phyloP scores from a whole-genome alignment of 352 stramenopile genomes.

The Phytophthora crassamura region DNA sequence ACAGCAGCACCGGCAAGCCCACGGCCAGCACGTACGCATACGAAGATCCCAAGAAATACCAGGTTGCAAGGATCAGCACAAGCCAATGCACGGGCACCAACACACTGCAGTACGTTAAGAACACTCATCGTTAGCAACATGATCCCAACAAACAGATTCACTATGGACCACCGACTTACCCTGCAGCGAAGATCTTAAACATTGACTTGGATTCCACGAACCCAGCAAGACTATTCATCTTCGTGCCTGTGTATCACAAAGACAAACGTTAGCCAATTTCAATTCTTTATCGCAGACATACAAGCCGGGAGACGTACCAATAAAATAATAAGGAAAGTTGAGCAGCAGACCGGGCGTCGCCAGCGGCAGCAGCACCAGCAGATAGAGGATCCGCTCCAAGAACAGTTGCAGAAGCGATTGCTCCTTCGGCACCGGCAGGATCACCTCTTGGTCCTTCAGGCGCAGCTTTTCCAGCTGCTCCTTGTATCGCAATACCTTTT shows the following conservation, averaged over 20 bases:
- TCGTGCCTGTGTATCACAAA: conserved; percentile 44
- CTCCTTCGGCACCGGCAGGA: conserved; percentile 51
- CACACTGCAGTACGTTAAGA: conserved; percentile 41
- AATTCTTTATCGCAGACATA: background rate
- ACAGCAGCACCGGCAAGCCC: conserved; percentile 67
- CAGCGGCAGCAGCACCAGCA: conserved; percentile 75
- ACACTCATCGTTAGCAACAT: conserved; percentile 10
- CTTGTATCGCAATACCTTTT: conserved; percentile 71
- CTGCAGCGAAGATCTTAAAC: conserved; percentile 82
- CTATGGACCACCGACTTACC: conserved; percentile 37
- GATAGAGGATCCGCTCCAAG: conserved; percentile 67
- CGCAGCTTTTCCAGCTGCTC: conserved; percentile 60
- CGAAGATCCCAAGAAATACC: conserved; percentile 57
- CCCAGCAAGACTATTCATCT: conserved; percentile 72
- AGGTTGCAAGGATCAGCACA: conserved; percentile 60
- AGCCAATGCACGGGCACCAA: conserved; percentile 76
- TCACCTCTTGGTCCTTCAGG: conserved; percentile 78
- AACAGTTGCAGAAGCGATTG: conserved; percentile 69
- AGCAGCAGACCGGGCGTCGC: conserved; percentile 70
- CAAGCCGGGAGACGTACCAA: conserved; percentile 48
- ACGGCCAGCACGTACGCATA: conserved; percentile 71
- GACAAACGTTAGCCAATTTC: background rate
- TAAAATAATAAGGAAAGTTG: conserved; percentile 83
- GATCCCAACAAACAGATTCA: background rate
- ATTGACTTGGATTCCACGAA: conserved; percentile 81